A percentile compares a stretch with the other conserved stretches of the same genome.
Conservation (phyloP, 768 basidiomycete genomes). For the Mycena polygramma region DNA sequence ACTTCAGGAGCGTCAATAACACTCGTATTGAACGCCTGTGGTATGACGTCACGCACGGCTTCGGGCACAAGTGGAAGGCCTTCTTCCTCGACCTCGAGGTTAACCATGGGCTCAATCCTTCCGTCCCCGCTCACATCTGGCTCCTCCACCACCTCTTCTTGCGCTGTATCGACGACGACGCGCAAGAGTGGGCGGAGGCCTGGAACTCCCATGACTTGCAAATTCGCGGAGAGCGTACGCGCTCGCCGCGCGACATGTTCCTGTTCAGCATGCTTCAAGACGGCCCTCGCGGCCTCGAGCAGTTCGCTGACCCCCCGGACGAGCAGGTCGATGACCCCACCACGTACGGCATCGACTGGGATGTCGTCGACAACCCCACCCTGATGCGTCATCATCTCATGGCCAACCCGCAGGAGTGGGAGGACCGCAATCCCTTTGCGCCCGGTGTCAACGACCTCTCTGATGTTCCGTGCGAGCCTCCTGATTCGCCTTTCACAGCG, state of each 20-base stretch:
- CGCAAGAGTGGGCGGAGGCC: conserved; percentile 44
- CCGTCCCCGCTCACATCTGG: conserved; percentile 50
- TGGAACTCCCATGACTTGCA: conserved; percentile 52
- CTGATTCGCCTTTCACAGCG: neutral
- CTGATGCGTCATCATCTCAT: conserved; percentile 26
- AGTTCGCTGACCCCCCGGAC: neutral
- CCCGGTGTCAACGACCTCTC: neutral
- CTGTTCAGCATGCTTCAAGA: conserved; percentile 37
- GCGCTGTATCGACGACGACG: conserved; percentile 46
- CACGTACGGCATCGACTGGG: conserved; percentile 36
- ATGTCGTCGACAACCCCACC: conserved; percentile 18
- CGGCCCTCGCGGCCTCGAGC: conserved; percentile 33
- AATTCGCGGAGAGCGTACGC: neutral
- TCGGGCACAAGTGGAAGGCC: conserved; percentile 54
- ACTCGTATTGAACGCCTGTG: conserved; percentile 55
- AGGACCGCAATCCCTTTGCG: conserved; percentile 24
- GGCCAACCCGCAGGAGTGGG: conserved; percentile 30
- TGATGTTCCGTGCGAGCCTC: neutral
- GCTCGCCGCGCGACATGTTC: conserved; percentile 35
- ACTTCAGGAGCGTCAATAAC: conserved; percentile 54
- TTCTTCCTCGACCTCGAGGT: conserved; percentile 53
- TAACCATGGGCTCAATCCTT: conserved; percentile 42
- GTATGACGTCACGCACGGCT: conserved; percentile 51
- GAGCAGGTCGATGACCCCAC: conserved; percentile 11
- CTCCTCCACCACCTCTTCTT: conserved; percentile 53